Evolutionary conservation across 306 rosid species (phyloP).

Genomic region (Rosa rugosa): DNA sequence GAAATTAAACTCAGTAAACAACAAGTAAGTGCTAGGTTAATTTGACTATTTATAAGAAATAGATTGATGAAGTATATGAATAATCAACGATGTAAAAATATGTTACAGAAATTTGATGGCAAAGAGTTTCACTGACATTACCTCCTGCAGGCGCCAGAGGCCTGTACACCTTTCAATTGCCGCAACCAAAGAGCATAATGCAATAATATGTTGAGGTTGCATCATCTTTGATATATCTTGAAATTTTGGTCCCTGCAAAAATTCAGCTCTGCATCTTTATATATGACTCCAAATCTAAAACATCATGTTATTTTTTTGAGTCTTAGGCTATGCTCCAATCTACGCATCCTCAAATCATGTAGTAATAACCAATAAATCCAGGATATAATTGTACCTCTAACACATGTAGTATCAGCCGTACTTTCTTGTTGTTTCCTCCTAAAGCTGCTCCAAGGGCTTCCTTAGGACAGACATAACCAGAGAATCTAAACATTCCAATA

Average conservation of each 20-base stretch:
- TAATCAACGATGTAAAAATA: not conserved
- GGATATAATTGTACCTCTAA: constrained; percentile 45
- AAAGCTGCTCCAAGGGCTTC: constrained; percentile 69
- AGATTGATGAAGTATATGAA: not conserved
- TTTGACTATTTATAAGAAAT: not conserved
- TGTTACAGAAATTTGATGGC: constrained; percentile 9
- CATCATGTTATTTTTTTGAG: constrained; percentile 8
- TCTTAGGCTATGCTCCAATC: constrained; percentile 6
- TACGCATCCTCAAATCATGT: constrained; percentile 12
- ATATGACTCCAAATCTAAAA: constrained; percentile 19
- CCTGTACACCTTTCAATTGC: constrained; percentile 70
- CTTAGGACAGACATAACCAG: constrained; percentile 62
- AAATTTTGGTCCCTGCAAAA: constrained; percentile 59
- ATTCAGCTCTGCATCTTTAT: constrained; percentile 22
- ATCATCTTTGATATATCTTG: constrained; percentile 52
- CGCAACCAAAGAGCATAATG: constrained; percentile 60
- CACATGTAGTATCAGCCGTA: constrained; percentile 46
- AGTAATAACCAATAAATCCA: constrained; percentile 23
- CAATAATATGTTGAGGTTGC: constrained; percentile 49
- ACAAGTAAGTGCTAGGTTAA: not conserved
- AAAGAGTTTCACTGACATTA: constrained; percentile 22
- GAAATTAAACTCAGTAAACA: not conserved
- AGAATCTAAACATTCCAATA: constrained; percentile 65
- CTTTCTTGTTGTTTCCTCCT: constrained; percentile 57
- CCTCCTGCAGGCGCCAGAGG: constrained; percentile 76